Evolutionary conservation across 208 protist species (phyloP), one percentile per base, ranked within the genome.

Genomic region (Plasmodiophora brassicae): DNA sequence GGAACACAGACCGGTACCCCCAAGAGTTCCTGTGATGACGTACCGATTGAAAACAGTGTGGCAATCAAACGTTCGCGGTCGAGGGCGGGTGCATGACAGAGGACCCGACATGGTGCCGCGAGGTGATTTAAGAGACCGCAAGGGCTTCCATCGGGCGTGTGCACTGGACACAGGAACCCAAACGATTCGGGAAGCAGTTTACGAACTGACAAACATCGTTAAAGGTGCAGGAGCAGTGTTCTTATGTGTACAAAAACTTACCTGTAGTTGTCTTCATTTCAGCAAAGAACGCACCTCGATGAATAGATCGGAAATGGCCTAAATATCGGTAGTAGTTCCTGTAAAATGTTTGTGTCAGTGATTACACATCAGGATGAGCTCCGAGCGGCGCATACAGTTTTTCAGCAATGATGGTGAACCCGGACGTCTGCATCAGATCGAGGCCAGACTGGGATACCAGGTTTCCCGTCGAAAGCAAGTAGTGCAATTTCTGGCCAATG

Each of bases 91-190:
- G 46, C 87, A 85, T 39, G 39, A 78, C 39, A 46, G 1, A 41
- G 46, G 46, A 92, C 46, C 22, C 50, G 32, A 91, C 92, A 93
- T 0, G 36, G 57, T 25, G 71, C 32, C 0, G 96, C 95, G 10
- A 99, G 92, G 92, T 99, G 98, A 90, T 99, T 99, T 39, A 99
- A 91, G 38, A 99, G 95, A 91, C 99, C 99, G 92, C 99, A 99
- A 89, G 98, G 97, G 53, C 95, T 95, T 88, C 99, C 99, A 95
- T 99, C 99, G 60, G 99, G 99, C 43, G 98, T 99, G 94, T 99
- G 98, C 45, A 99, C 98, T 91, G 99, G 98, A 94, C 99, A 99
- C 45, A 99, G 92, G 93, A 99, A 99, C 20, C 96, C 99, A 71
- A 50, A 86, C 0, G 95, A 94, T 92, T 99, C 98, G 45, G 98